Base-by-base conservation (phyloP, 2,329 filamentous ascomycete genomes). In the Penicillium oxalicum region DNA sequence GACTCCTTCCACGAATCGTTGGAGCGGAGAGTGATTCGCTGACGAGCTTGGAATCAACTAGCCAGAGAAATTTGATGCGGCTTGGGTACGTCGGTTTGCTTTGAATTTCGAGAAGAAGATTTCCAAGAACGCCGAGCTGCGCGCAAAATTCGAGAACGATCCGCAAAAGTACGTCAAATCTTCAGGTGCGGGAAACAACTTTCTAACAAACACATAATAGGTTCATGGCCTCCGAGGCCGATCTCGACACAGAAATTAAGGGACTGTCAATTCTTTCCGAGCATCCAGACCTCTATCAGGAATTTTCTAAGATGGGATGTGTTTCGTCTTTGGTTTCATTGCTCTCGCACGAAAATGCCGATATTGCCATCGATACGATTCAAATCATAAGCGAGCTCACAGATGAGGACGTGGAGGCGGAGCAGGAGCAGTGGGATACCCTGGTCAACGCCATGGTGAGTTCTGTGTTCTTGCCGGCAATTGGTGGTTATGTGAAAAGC, bases 311-410 rank as follows among this genome's bases (percentile, higher is more conserved):
- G 56, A 75, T 90, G 44, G 87, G 87, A 18, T 87, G 83, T 50
- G 82, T 83, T 0, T 80, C 72, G 4, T 91, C 85, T 47, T 70
- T 98, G 44, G 88, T 95, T 1, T 81, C 84, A 2, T 71, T 98
- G 45, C 74, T 98, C 42, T 86, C 91, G 12, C 93, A 98, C 66
- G 93, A 98, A 61, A 98, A 98, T 66, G 91, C 91, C 0, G 93
- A 98, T 63, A 94, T 98, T 56, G 90, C 93, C 9, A 95, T 97
- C 60, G 88, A 86, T 54, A 88, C 86, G 0, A 84, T 95, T 43
- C 87, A 97, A 71, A 87, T 96, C 40, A 81, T 98, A 44, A 84
- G 82, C 48, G 93, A 98, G 71, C 74, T 97, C 57, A 94, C 89
- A 11, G 93, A 97, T 61, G 91, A 98, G 65, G 91, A 97, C 63